Evolutionary conservation across 2,329 filamentous ascomycete genomes (phyloP), one percentile per base, ranked within the genome.

Genomic region (Microdochium trichocladiopsis): DNA sequence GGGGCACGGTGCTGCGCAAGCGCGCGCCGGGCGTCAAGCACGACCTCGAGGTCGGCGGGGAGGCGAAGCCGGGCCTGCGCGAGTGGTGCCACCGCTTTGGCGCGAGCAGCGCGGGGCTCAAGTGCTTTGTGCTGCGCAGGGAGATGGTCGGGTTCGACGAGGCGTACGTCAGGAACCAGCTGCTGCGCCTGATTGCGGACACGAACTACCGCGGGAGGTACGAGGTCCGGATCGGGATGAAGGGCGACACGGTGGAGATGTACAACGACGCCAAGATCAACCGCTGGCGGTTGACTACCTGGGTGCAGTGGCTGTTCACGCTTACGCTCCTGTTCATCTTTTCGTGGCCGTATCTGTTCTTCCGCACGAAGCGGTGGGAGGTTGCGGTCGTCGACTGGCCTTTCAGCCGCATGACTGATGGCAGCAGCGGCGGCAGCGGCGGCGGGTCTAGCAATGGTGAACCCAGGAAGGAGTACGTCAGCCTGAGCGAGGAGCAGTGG

Each of bases 51-150:
- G 64, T 76, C 11, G 72, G 73, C 11, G 55, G 58, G 24, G 54
- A 57, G 10, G 58, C 59, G 54, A 70, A 67, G 61, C 75, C 60
- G 33, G 68, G 60, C 21, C 65, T 83, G 11, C 65, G 64, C 22
- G 78, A 84, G 53, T 91, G 87, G 87, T 89, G 85, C 59, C 79
- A 86, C 53, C 76, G 78, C 37, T 92, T 82, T 68, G 84, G 81
- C 60, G 77, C 77, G 2, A 82, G 77, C 57, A 70, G 72, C 22
- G 73, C 80, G 1, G 71, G 71, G 9, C 71, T 89, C 31, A 86
- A 85, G 61, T 72, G 67, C 47, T 82, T 86, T 56, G 61, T 67
- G 2, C 66, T 86, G 21, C 69, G 70, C 56, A 72, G 80, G 9
- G 68, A 68, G 28, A 71, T 90, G 49, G 65, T 72, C 0, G 86